Conservation (phyloP, 2,329 filamentous ascomycete genomes). For the Neurospora crassa region DNA sequence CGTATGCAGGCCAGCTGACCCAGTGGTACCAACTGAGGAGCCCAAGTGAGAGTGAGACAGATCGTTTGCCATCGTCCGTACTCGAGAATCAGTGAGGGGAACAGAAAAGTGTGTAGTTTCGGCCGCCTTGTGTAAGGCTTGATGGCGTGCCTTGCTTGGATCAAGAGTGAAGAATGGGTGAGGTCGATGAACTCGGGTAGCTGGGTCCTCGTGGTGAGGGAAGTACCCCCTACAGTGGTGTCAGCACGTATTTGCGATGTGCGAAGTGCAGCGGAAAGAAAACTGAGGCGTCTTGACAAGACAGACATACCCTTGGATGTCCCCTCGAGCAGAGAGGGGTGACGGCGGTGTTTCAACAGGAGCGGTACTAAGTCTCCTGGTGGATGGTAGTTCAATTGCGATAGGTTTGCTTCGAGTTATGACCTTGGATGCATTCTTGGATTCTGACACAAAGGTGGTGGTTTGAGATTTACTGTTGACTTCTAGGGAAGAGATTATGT, state of each 20-base stretch:
- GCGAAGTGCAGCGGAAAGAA: constrained; percentile 2
- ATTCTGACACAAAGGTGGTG: neutral
- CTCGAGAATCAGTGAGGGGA: constrained; percentile 12
- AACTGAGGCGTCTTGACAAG: constrained; percentile 1
- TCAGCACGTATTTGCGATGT: neutral
- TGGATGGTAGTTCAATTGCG: constrained; percentile 39
- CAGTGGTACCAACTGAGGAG: constrained; percentile 18
- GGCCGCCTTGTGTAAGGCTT: constrained; percentile 25
- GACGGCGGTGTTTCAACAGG: constrained; percentile 35
- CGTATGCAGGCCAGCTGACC: constrained; percentile 26
- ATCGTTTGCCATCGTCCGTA: neutral
- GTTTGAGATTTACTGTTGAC: neutral
- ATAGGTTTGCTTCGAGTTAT: constrained; percentile 37
- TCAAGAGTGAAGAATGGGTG: constrained; percentile 41
- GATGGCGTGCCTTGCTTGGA: constrained; percentile 27
- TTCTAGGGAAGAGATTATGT: constrained; percentile 4
- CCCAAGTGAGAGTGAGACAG: constrained; percentile 9
- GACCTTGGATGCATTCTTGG: constrained; percentile 2
- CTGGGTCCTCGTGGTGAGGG: constrained; percentile 47
- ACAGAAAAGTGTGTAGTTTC: constrained; percentile 17
- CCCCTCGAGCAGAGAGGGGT: constrained; percentile 47
- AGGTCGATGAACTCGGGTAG: constrained; percentile 34
- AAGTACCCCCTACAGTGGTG: constrained; percentile 44
- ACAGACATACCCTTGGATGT: constrained; percentile 44
- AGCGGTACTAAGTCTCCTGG: constrained; percentile 26